Percentiles rank a stretch among this genome's conserved stretches.
Conservation (phyloP, 169 alveolate species). For the Plasmodium falciparum region DNA sequence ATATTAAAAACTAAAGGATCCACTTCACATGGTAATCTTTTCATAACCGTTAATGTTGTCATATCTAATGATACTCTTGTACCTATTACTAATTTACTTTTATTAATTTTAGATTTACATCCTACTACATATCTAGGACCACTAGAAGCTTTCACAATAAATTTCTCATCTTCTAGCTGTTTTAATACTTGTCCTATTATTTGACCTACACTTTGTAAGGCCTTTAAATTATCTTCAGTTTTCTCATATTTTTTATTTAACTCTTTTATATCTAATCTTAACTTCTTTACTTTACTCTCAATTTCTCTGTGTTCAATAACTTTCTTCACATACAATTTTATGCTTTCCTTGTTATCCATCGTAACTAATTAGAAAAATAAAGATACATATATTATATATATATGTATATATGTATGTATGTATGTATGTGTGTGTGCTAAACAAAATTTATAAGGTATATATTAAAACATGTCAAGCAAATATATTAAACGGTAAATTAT, state of each 20-base stretch:
- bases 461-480: no score
- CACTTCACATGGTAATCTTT: slow-evolving; percentile 97
- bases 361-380: slow-evolving; percentile 3
- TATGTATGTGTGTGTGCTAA: no score
- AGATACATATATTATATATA: neutral
- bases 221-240: slow-evolving; percentile 97
- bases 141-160: slow-evolving; percentile 95
- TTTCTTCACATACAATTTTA: slow-evolving; percentile 78
- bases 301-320: slow-evolving; percentile 83
- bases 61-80: slow-evolving; percentile 98
- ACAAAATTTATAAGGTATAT: no score
- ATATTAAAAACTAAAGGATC: slow-evolving; percentile 98
- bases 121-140: slow-evolving; percentile 99
- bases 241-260: slow-evolving; percentile 91
- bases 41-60: slow-evolving; percentile 98
- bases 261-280: slow-evolving; percentile 85
- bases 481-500: no score
- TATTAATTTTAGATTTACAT: slow-evolving; percentile 95
- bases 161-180: slow-evolving; percentile 95
- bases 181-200: slow-evolving; percentile 98
- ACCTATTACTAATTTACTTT: slow-evolving; percentile 94
- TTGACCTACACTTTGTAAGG: slow-evolving; percentile 98
- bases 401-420: no score
- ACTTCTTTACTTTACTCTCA: slow-evolving; percentile 80
- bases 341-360: slow-evolving; percentile 73